phyloP scores from a whole-genome alignment of 345 rosid genomes.

The Rubroshorea leprosula region DNA sequence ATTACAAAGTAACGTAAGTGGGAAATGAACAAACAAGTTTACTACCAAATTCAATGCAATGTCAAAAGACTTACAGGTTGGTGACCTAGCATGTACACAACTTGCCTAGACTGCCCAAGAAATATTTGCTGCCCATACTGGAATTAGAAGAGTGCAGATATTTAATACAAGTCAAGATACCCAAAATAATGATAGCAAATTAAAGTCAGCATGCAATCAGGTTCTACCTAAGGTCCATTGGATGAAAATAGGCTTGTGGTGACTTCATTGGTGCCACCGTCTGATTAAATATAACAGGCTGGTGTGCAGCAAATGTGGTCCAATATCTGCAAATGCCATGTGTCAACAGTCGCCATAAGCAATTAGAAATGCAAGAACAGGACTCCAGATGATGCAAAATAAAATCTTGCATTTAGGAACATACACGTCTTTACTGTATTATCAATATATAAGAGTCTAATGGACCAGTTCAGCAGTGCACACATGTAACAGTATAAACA shows the following conservation, averaged over 20 bases:
- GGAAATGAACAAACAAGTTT: background rate
- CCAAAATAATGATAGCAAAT: too few species aligned
- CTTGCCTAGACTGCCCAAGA: conserved; percentile 56
- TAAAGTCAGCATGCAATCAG: background rate
- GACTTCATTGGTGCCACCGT: conserved; percentile 46
- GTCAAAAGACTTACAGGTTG: conserved; percentile 3
- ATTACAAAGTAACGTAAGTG: background rate
- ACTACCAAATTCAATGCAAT: background rate
- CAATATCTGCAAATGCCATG: conserved; percentile 43
- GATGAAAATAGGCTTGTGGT: conserved; percentile 65
- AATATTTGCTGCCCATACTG: conserved; percentile 69
- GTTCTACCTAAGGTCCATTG: conserved; percentile 57
- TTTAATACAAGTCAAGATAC: background rate
- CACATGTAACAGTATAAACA: too few species aligned
- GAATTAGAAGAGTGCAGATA: conserved; percentile 11
- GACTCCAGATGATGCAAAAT: background rate
- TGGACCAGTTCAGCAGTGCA: too few species aligned
- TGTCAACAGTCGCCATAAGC: background rate
- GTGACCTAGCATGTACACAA: conserved; percentile 59
- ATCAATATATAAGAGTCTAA: too few species aligned
- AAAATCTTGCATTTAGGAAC: too few species aligned
- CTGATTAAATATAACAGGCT: conserved; percentile 54
- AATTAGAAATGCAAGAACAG: background rate
- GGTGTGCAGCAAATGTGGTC: conserved; percentile 57
- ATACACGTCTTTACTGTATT: too few species aligned